These are phyloP conservation scores for Xylaria sp. DNA, from an alignment of 2,329 filamentous ascomycete species.

Conservation along the genomic window DNA sequence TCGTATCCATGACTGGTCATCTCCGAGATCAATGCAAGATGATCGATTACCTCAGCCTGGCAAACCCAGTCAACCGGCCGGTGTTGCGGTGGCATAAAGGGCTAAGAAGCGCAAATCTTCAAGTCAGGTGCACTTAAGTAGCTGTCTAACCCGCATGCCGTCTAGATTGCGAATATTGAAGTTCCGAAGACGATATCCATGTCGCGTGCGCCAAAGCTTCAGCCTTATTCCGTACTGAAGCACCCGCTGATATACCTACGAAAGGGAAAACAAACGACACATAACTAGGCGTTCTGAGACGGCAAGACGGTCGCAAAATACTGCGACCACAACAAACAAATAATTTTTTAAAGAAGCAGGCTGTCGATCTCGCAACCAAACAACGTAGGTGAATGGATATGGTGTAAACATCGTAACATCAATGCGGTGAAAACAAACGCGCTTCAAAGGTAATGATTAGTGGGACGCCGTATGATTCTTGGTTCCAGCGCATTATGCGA, in stretches of 20 bases:
- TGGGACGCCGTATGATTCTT: conserved; percentile 4
- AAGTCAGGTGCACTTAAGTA: background rate
- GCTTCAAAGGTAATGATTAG: background rate
- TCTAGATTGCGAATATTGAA: too few relatives aligned
- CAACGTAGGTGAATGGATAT: background rate
- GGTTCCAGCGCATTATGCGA: conserved; percentile 10
- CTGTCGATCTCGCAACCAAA: conserved; percentile 8
- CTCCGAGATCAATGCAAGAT: conserved; percentile 32
- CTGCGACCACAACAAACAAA: conserved; percentile 18
- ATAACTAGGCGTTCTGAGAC: background rate
- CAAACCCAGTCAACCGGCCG: conserved; percentile 4
- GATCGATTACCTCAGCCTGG: conserved; percentile 22
- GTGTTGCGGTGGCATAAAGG: background rate
- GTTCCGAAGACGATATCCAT: background rate
- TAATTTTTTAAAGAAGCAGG: background rate
- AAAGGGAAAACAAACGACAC: background rate
- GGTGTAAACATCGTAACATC: background rate
- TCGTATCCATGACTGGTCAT: conserved; percentile 26
- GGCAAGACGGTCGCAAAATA: conserved; percentile 4
- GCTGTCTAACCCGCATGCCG: too few relatives aligned
- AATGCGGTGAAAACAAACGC: conserved; percentile 8
- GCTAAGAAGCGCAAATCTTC: background rate
- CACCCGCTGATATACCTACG: background rate
- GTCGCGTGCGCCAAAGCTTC: background rate
- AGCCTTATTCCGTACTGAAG: background rate